Evolutionary conservation across 768 basidiomycete species (phyloP), one percentile per base, ranked within the genome.

Genomic region (Tremella yokohamensis): DNA sequence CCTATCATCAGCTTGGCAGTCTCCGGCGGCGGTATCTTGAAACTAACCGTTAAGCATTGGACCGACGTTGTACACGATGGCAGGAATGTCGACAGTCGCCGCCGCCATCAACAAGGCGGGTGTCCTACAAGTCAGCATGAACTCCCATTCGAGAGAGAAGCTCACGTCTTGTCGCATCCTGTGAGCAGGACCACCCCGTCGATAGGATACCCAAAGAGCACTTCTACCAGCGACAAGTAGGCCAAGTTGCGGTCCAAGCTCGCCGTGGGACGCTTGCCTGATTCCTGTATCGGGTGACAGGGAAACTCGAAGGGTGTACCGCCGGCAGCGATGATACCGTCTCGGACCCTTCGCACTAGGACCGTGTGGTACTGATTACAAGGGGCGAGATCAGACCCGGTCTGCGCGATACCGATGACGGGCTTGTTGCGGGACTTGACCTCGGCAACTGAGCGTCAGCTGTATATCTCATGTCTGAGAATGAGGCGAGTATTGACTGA

Each of bases 211-310:
- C 74, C 73, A 55, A 57, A 76, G 2, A 76, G 56, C 37, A 74
- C 69, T 61, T 76, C 74, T 1, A 74, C 72, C 18, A 76, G 42
- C 8, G 59, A 58, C n/a, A 76, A 62, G 56, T 76, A 76, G 6
- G 69, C 61, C 58, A 76, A 40, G 53, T 76, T 76, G 15, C 74
- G 52, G 49, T 76, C 74, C 40, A 76, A 52, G 50, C 66, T 68
- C 16, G 72, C 74, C 6, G 74, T 76, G 11, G 74, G 74, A 37
- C 74, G 51, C 51, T 76, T 76, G 2, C 69, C 65, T 6, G 74
- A 70, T 50, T 76, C 74, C 54, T 76, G 74, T 38, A 76, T 76
- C 1, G 74, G 74, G 55, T 76, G 74, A 66, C 72, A 74, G n/a
- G 74, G 74, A 63, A 76, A 76, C 49, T 76, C 74, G 34, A 76